phyloP scores from a whole-genome alignment of 2,329 filamentous ascomycete genomes.

The Diaporthe capsici region DNA sequence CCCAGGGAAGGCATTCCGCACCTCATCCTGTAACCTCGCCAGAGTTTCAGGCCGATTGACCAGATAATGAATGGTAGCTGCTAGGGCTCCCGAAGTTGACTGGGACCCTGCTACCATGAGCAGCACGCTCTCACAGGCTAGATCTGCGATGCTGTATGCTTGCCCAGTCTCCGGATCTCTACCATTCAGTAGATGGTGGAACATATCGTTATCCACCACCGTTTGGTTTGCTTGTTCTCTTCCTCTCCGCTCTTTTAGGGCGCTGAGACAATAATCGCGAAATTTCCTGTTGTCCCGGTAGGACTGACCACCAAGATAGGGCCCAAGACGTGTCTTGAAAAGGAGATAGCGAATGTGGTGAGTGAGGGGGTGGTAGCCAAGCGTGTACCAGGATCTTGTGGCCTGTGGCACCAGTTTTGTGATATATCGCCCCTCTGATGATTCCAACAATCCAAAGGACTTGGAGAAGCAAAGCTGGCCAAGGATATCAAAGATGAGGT shows the following conservation, averaged over 20 bases:
- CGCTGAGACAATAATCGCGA: constrained; percentile 5
- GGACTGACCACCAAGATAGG: not conserved
- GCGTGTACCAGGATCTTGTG: constrained; percentile 2
- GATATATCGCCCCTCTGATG: not conserved
- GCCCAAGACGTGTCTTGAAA: constrained; percentile 1
- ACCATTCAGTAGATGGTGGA: not conserved
- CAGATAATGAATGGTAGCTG: not conserved
- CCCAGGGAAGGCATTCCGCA: not conserved
- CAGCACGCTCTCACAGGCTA: constrained; percentile 8
- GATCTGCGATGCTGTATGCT: not conserved
- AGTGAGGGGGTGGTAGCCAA: constrained; percentile 8
- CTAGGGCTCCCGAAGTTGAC: not conserved
- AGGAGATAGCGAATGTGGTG: not conserved
- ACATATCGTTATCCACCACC: not conserved
- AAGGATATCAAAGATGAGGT: constrained; percentile 14
- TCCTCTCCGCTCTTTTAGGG: not conserved
- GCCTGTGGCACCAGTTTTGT: not conserved
- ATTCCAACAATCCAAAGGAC: not conserved
- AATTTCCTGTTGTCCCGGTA: not conserved
- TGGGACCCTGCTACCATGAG: constrained; percentile 5
- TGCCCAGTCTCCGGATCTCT: constrained; percentile 7
- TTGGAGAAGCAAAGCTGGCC: constrained; percentile 3
- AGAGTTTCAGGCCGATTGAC: constrained; percentile 1
- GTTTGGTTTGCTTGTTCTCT: not conserved
- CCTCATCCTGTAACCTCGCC: constrained; percentile 3